These are phyloP conservation scores for Blastomyces parvus DNA, from an alignment of 2,329 filamentous ascomycete genomes.

Conservation along the genomic window DNA sequence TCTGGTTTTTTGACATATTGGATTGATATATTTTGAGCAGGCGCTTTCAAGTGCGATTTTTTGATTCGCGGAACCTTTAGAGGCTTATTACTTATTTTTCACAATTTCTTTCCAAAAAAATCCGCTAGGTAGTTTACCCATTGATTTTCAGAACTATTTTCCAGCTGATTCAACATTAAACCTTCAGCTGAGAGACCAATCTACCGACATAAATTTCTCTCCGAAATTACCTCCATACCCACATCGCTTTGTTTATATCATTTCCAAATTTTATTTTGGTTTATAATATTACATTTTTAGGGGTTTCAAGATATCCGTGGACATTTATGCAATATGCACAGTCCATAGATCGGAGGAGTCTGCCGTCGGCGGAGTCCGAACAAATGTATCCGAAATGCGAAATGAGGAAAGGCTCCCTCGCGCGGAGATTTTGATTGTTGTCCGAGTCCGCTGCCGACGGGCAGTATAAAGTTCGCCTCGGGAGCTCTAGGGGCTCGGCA, in stretches of 20 bases:
- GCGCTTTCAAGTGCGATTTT: background rate
- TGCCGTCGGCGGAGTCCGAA: background rate
- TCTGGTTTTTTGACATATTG: background rate
- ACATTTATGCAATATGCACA: too few relatives aligned
- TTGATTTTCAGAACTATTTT: background rate
- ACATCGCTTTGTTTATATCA: background rate
- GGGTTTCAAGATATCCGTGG: too few relatives aligned
- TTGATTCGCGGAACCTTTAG: too few relatives aligned
- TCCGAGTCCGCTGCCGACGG: background rate
- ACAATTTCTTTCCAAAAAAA: background rate
- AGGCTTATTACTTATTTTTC: background rate
- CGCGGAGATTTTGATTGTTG: background rate
- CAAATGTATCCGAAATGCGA: background rate
- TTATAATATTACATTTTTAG: too few relatives aligned
- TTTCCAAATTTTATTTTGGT: too few relatives aligned
- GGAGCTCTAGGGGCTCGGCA: background rate
- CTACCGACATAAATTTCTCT: background rate
- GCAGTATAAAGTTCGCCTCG: background rate
- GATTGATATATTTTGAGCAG: background rate
- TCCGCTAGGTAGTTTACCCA: background rate
- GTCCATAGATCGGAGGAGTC: too few relatives aligned
- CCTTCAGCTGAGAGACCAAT: background rate
- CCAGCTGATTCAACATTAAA: background rate
- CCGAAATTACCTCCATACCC: background rate
- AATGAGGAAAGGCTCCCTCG: too few relatives aligned